A percentile compares a stretch with the other conserved stretches of the same genome.
Conservation (phyloP, 495 filamentous ascomycete genomes). For the Amorphotheca resinae region DNA sequence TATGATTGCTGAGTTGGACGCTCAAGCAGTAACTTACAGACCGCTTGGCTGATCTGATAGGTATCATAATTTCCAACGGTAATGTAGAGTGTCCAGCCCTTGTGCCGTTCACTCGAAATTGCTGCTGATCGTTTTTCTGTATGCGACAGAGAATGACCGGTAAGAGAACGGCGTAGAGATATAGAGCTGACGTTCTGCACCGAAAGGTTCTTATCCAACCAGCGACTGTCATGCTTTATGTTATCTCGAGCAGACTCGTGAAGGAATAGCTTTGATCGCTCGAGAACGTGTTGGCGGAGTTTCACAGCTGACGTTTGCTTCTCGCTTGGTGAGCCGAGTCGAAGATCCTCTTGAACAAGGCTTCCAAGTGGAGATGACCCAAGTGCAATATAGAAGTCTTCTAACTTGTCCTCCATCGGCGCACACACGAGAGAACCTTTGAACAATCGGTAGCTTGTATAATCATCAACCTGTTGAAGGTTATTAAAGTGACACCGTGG, state of each 20-base stretch:
- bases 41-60: conserved; percentile 77
- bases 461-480: conserved; percentile 50
- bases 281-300: conserved; percentile 66
- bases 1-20: conserved; percentile 78
- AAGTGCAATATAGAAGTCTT: conserved; percentile 65
- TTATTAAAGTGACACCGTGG: not conserved
- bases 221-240: conserved; percentile 71
- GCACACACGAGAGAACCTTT: conserved; percentile 67
- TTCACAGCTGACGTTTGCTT: conserved; percentile 38
- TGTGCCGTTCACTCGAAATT: conserved; percentile 37
- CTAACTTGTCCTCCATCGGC: conserved; percentile 75
- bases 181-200: conserved; percentile 69
- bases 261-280: conserved; percentile 78
- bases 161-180: conserved; percentile 58
- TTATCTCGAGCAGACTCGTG: conserved; percentile 52
- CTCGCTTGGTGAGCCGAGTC: conserved; percentile 34
- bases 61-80: conserved; percentile 53
- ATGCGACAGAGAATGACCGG: conserved; percentile 50
- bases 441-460: conserved; percentile 73
- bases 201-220: conserved; percentile 76
- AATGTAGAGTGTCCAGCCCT: conserved; percentile 41
- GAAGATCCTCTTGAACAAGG: conserved; percentile 47
- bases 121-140: conserved; percentile 59
- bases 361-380: conserved; percentile 45
- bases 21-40: conserved; percentile 65